These are phyloP conservation scores for Tulasnella sp. DNA, from an alignment of 768 basidiomycete genomes.

Conservation along the genomic window DNA sequence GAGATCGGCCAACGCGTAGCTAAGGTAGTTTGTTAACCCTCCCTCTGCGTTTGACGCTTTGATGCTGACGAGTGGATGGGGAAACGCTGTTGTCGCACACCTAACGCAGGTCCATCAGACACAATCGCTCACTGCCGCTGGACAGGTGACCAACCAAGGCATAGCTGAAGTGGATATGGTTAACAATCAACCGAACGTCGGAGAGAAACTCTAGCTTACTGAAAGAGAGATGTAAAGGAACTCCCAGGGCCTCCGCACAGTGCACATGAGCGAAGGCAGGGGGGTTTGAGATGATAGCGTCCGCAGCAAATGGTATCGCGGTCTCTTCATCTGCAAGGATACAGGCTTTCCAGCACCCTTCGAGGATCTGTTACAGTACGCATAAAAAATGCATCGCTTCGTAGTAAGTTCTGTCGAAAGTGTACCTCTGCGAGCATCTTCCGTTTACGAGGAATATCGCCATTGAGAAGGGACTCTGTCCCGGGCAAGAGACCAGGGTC, in stretches of 20 bases:
- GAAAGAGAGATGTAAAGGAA: conserved; percentile 45
- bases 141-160: conserved; percentile 39
- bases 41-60: conserved; percentile 40
- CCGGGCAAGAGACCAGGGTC: conserved; percentile 57
- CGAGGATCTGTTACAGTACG: conserved; percentile 35
- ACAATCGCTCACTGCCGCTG: neutral
- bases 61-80: conserved; percentile 57
- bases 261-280: conserved; percentile 56
- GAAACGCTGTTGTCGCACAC: conserved; percentile 43
- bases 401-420: neutral
- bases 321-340: conserved; percentile 36
- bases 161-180: conserved; percentile 36
- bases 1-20: conserved; percentile 46
- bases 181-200: no score
- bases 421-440: conserved; percentile 41
- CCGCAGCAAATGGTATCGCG: conserved; percentile 40
- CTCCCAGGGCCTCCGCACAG: conserved; percentile 50
- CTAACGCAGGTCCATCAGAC: conserved; percentile 18
- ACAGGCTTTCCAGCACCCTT: conserved; percentile 47
- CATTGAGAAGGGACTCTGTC: conserved; percentile 43
- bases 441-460: conserved; percentile 49
- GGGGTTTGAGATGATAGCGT: conserved; percentile 58
- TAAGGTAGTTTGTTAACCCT: conserved; percentile 46
- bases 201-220: conserved; percentile 33
- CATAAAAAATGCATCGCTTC: neutral